Evolutionary conservation across 75 land plant genomes (phyloP).

Genomic region (Pinus albicaulis): DNA sequence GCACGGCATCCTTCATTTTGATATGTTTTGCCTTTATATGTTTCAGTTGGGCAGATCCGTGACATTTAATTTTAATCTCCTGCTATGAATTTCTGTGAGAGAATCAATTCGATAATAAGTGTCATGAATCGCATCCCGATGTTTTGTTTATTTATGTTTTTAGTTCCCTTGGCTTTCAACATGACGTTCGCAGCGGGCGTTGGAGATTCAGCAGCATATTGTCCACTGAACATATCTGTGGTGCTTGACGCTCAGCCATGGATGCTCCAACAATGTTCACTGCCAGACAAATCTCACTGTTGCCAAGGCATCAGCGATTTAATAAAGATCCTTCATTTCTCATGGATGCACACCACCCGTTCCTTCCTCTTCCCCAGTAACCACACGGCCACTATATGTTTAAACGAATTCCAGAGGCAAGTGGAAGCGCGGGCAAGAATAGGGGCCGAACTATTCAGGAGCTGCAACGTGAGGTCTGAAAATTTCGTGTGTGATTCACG

Average conservation of each 20-base stretch:
- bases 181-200: too few relatives aligned
- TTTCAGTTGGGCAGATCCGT: too few relatives aligned
- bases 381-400: background rate
- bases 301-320: slow-evolving; percentile 3
- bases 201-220: background rate
- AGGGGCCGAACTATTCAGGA: background rate
- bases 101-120: too few relatives aligned
- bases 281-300: background rate
- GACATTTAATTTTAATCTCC: too few relatives aligned
- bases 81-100: too few relatives aligned
- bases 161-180: too few relatives aligned
- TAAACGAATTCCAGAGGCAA: background rate
- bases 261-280: background rate
- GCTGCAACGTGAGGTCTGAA: background rate
- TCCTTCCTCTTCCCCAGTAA: background rate
- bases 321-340: slow-evolving; percentile 4
- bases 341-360: background rate
- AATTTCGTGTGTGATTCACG: background rate
- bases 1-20: too few relatives aligned
- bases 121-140: too few relatives aligned
- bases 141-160: too few relatives aligned
- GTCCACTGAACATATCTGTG: background rate
- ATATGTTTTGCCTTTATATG: too few relatives aligned
- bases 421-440: background rate
- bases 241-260: background rate